A percentile compares a stretch with the other conserved stretches of the same genome.
These are phyloP conservation scores for Gossypium schwendimanii DNA, from an alignment of 441 rosid species.

Conservation along the genomic window DNA sequence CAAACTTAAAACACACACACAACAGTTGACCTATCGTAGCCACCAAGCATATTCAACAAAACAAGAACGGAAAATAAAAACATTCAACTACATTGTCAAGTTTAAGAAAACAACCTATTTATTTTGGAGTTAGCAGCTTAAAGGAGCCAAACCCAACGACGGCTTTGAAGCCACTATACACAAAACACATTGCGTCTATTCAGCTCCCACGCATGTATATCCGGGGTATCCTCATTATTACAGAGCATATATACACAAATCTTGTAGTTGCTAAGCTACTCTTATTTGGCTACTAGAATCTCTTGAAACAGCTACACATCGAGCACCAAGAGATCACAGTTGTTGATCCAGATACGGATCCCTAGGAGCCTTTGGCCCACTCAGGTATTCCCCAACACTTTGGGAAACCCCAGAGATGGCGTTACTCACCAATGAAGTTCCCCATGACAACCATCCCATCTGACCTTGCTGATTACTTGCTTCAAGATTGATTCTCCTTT, in stretches of 20 bases:
- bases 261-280: not conserved
- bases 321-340: conserved; percentile 16
- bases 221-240: not conserved
- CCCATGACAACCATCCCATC: conserved; percentile 53
- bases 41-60: no score
- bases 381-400: conserved; percentile 25
- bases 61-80: not conserved
- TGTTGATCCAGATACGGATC: conserved; percentile 38
- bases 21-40: no score
- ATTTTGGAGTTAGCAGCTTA: not conserved
- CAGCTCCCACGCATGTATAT: not conserved
- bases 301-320: not conserved
- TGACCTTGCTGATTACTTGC: conserved; percentile 38
- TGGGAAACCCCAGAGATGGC: conserved; percentile 37
- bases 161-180: not conserved
- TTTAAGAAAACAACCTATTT: not conserved
- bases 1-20: no score
- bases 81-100: not conserved
- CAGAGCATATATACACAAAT: not conserved
- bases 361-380: conserved; percentile 20
- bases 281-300: not conserved
- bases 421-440: conserved; percentile 38
- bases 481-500: conserved; percentile 34
- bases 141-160: not conserved
- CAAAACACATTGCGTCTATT: not conserved